Evolutionary conservation across 179 eudicot species (phyloP).

Genomic region (Carnegiea gigantea): DNA sequence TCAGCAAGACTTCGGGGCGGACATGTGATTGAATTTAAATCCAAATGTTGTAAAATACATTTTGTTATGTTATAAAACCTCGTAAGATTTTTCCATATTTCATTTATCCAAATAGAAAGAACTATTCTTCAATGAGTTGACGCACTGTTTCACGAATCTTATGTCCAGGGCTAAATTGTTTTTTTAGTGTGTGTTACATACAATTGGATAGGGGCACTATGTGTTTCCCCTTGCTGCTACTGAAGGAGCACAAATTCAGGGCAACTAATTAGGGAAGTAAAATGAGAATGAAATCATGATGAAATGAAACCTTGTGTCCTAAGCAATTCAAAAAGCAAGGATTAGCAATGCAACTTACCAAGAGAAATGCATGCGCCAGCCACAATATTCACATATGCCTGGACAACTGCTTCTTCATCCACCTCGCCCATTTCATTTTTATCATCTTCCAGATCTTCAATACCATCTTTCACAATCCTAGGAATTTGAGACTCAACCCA

Average conservation of each 20-base stretch:
- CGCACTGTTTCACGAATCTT: neutral
- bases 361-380: slow-evolving; percentile 90
- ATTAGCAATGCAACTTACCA: slow-evolving; percentile 48
- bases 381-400: slow-evolving; percentile 87
- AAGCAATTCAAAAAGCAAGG: neutral
- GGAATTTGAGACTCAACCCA: slow-evolving; percentile 96
- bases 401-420: slow-evolving; percentile 80
- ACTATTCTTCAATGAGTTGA: neutral
- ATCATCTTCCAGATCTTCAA: slow-evolving; percentile 59
- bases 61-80: neutral
- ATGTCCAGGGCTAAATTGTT: too few relatives aligned
- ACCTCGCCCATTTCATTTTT: slow-evolving; percentile 58
- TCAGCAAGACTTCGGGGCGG: too few relatives aligned
- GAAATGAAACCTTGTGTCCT: neutral
- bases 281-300: neutral
- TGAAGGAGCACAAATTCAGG: neutral
- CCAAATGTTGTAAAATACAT: neutral
- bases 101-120: neutral
- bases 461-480: slow-evolving; percentile 59
- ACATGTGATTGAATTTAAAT: neutral
- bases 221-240: neutral
- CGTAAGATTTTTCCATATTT: neutral
- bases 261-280: neutral
- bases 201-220: neutral
- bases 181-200: neutral